Percentiles rank a stretch among this genome's conserved stretches.
Conservation (phyloP, 73 alveolate species). For the Paramecium biaurelia region DNA sequence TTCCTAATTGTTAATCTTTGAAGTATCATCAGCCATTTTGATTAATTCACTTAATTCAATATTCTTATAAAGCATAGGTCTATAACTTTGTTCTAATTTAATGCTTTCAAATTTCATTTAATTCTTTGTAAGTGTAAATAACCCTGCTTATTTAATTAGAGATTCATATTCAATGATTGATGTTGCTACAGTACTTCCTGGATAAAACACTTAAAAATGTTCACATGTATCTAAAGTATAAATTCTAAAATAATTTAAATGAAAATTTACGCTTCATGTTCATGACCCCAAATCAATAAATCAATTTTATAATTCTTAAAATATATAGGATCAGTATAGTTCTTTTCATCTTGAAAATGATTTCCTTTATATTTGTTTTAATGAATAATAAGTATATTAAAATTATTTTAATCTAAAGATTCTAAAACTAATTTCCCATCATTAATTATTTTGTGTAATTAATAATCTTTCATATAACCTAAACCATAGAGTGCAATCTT, state of each 20-base stretch:
- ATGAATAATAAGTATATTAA: slow-evolving; percentile 93
- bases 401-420: slow-evolving; percentile 84
- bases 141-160: slow-evolving; percentile 82
- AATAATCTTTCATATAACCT: slow-evolving; percentile 95
- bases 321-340: slow-evolving; percentile 79
- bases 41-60: slow-evolving; percentile 75
- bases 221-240: slow-evolving; percentile 5
- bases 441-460: slow-evolving; percentile 82
- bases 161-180: slow-evolving; percentile 91
- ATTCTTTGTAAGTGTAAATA: slow-evolving; percentile 74
- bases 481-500: slow-evolving; percentile 95
- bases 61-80: slow-evolving; percentile 84
- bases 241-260: slow-evolving; percentile 59
- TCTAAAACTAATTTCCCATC: slow-evolving; percentile 82
- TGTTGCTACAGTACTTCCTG: slow-evolving; percentile 95
- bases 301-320: slow-evolving; percentile 82
- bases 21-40: slow-evolving; percentile 69
- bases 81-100: slow-evolving; percentile 71
- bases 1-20: slow-evolving; percentile 62
- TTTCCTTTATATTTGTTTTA: slow-evolving; percentile 92
- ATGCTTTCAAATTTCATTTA: slow-evolving; percentile 75
- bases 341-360: slow-evolving; percentile 75
- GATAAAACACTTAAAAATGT: slow-evolving; percentile 89
- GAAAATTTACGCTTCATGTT: slow-evolving; percentile 89
- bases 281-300: slow-evolving; percentile 97